Conservation (phyloP, 352 stramenopile species). For the Globisporangium emineosum region DNA sequence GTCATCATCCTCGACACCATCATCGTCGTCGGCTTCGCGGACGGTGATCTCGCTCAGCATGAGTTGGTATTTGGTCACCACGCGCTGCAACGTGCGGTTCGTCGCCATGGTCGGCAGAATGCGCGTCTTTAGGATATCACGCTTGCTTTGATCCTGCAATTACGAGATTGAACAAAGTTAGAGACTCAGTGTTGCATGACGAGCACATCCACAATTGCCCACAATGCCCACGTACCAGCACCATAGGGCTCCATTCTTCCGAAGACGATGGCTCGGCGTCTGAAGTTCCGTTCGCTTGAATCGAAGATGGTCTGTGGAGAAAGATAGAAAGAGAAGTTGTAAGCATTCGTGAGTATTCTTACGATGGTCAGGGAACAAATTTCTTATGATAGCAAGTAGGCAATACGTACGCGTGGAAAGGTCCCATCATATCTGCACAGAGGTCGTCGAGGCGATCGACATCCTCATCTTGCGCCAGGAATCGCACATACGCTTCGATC, state of each 20-base stretch:
- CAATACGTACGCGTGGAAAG: conserved; percentile 51
- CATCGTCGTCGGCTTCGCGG: conserved; percentile 29
- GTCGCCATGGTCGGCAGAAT: conserved; percentile 77
- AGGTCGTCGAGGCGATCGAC: conserved; percentile 71
- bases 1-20: background rate
- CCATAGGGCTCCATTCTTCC: conserved; percentile 32
- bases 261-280: conserved; percentile 9
- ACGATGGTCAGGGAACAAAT: background rate
- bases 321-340: background rate
- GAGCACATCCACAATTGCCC: conserved; percentile 7
- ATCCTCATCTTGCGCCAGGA: conserved; percentile 79
- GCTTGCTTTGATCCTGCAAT: conserved; percentile 57
- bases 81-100: conserved; percentile 77
- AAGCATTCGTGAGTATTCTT: background rate
- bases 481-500: conserved; percentile 79
- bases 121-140: conserved; percentile 64
- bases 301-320: background rate
- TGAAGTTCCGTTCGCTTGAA: background rate
- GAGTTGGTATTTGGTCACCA: conserved; percentile 82
- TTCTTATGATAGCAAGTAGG: background rate
- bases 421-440: conserved; percentile 75
- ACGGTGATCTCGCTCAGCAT: conserved; percentile 73
- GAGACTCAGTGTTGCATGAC: background rate
- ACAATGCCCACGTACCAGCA: conserved; percentile 34
- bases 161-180: background rate